Evolutionary conservation across 805 yeast genomes (phyloP).

Genomic region (Starmerella bacillaris): DNA sequence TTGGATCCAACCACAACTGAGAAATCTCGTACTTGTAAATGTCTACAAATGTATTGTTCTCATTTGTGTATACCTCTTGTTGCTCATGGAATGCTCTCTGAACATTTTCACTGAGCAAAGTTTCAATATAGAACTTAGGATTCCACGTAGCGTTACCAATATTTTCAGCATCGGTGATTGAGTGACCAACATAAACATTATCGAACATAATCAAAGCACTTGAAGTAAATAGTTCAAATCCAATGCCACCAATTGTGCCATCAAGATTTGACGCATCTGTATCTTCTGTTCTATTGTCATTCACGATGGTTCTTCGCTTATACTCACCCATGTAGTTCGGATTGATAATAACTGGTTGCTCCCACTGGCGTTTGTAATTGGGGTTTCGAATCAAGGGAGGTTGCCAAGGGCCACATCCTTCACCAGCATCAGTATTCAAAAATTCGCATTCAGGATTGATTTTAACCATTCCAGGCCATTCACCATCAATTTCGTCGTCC

Average conservation of each 20-base stretch:
- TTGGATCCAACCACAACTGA: slow-evolving; percentile 22
- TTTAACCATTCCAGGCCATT: slow-evolving; percentile 56
- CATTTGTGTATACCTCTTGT: slow-evolving; percentile 6
- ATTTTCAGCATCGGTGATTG: slow-evolving; percentile 63
- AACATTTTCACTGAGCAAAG: slow-evolving; percentile 15
- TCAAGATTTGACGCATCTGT: slow-evolving; percentile 38
- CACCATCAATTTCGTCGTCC: slow-evolving; percentile 84
- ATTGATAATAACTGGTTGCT: slow-evolving; percentile 45
- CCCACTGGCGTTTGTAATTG: slow-evolving; percentile 62
- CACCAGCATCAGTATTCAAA: slow-evolving; percentile 17
- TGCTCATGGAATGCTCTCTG: slow-evolving; percentile 13
- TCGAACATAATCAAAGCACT: slow-evolving; percentile 57
- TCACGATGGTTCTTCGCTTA: slow-evolving; percentile 46
- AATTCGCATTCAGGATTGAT: slow-evolving; percentile 52
- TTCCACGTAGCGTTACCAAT: slow-evolving; percentile 62
- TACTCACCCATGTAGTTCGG: slow-evolving; percentile 70
- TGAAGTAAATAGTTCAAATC: slow-evolving; percentile 84
- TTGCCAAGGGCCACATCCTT: slow-evolving; percentile 72
- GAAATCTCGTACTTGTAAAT: slow-evolving; percentile 9
- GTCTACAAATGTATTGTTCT: slow-evolving; percentile 3
- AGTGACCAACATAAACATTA: slow-evolving; percentile 72
- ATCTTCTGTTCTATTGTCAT: slow-evolving; percentile 50
- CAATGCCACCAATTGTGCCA: slow-evolving; percentile 52
- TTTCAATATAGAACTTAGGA: slow-evolving; percentile 24
- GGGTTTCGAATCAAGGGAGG: slow-evolving; percentile 53